A percentile compares a stretch with the other conserved stretches of the same genome.
These are phyloP conservation scores for Suhomyces atakaporum DNA, from an alignment of 1,139 yeast genomes.

Conservation along the genomic window DNA sequence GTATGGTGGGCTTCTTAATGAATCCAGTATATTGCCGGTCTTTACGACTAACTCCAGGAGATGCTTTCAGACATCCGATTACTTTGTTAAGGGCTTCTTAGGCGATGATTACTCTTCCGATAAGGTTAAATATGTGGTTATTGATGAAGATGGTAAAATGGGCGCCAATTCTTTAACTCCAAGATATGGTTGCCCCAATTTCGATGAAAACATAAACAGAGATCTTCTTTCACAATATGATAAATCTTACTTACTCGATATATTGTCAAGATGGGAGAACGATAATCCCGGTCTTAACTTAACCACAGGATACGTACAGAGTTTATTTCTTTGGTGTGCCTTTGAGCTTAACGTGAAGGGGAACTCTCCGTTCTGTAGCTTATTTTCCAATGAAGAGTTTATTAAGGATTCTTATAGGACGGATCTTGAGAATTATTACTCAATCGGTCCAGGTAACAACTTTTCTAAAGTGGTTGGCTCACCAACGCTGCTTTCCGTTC, in stretches of 20 bases:
- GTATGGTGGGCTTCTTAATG: conserved; percentile 20
- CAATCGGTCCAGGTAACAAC: conserved; percentile 25
- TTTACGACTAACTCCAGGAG: conserved; percentile 22
- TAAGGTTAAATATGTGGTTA: conserved; percentile 10
- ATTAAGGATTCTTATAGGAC: conserved; percentile 43
- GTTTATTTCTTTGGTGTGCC: conserved; percentile 49
- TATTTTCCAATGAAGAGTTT: conserved; percentile 53
- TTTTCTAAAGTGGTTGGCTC: conserved; percentile 30
- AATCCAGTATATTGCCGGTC: conserved; percentile 18
- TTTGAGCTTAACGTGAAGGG: conserved; percentile 55
- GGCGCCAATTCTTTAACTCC: conserved; percentile 23
- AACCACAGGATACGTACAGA: conserved; percentile 40
- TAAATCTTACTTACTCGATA: conserved; percentile 28
- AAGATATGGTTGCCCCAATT: conserved; percentile 28
- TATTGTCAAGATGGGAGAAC: conserved; percentile 38
- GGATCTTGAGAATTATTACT: conserved; percentile 44
- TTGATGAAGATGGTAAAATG: conserved; percentile 20
- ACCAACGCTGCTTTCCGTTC: conserved; percentile 34
- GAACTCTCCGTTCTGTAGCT: conserved; percentile 47
- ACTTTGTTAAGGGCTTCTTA: conserved; percentile 26
- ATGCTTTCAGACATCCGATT: conserved; percentile 19
- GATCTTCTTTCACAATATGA: conserved; percentile 22
- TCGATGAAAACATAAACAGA: conserved; percentile 21
- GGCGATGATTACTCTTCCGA: conserved; percentile 25
- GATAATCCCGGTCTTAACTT: conserved; percentile 45